Conservation (phyloP, 2,329 filamentous ascomycete genomes). For the Aureobasidium sp. region DNA sequence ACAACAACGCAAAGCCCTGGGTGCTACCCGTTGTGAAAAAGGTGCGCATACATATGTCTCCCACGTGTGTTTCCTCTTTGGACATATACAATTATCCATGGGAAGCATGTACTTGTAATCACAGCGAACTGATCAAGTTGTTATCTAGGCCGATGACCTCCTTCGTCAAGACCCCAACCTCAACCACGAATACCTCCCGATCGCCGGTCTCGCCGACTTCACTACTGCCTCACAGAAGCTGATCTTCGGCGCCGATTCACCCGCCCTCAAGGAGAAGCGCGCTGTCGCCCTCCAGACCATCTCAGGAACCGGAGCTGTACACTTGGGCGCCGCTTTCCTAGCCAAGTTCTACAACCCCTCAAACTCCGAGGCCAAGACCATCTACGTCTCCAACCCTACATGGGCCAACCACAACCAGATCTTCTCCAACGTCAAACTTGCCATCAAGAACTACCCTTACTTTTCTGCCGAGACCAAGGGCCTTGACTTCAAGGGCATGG, state of each 20-base stretch:
- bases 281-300: conserved; percentile 83
- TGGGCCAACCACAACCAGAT: conserved; percentile 99
- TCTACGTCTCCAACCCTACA: conserved; percentile 91
- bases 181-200: conserved; percentile 98
- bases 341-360: conserved; percentile 71
- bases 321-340: conserved; percentile 90
- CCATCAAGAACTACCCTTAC: conserved; percentile 82
- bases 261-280: conserved; percentile 78
- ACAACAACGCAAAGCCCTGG: conserved; percentile 95
- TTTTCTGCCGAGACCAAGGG: conserved; percentile 84
- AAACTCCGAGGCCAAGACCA: conserved; percentile 55
- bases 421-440: conserved; percentile 80
- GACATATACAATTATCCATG: background rate
- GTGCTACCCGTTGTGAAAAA: conserved; percentile 93
- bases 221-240: conserved; percentile 86
- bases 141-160: conserved; percentile 73
- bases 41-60: conserved; percentile 47
- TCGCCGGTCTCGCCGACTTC: conserved; percentile 79
- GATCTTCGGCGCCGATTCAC: conserved; percentile 71
- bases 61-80: background rate
- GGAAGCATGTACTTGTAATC: background rate
- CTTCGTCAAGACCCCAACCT: conserved; percentile 81
- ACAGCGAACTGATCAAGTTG: conserved; percentile 6
- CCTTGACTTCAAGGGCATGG: conserved; percentile 88
- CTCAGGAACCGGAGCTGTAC: conserved; percentile 91